Evolutionary conservation across 2,329 filamentous ascomycete genomes (phyloP), one percentile per base, ranked within the genome.

Genomic region (Drechslerella dactyloides): DNA sequence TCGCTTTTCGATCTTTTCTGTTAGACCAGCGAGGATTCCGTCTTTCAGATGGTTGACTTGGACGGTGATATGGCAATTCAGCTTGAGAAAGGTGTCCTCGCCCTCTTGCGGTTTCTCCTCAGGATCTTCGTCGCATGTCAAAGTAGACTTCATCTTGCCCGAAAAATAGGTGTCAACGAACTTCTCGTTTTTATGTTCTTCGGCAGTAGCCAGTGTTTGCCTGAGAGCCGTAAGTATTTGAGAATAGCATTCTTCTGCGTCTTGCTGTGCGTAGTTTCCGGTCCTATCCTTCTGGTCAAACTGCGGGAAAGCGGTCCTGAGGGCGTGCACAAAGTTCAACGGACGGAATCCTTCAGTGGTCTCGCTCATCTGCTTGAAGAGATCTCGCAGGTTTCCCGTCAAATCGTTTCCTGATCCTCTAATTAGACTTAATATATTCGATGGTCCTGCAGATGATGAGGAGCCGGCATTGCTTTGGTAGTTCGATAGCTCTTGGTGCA

Each of bases 181-280:
- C 0, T 90, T 90, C 2, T 53, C 27, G 0, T 83, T 79, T 1
- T 87, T 84, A 78, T 87, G 88, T n/a, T 15, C 30, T 17, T 55
- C 50, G 15, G 30, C 42, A 6, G 46, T n/a, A 13, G 37, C 8
- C 56, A 97, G 82, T 78, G 90, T 93, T 77, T 90, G 86, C 73
- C 89, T 87, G 40, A 99, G 82, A 77, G 93, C 90, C 50, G 89
- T 87, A 4, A 99, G 82, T 73, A 99, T 96, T 79, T 97, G 93
- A 19, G 93, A 94, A 92, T 93, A 99, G 52, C 93, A 94, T 80
- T 99, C 94, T 80, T 99, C 94, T 0, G 94, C 94, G 82, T 99
- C 94, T 81, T 99, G 94, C 81, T 99, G 94, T n/a, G 94, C 93
- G 78, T 89, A 97, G 66, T 89, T 84, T 21, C 91, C 90, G 33